Evolutionary conservation across 768 basidiomycete genomes (phyloP).

Genomic region (Lactarius vividus): DNA sequence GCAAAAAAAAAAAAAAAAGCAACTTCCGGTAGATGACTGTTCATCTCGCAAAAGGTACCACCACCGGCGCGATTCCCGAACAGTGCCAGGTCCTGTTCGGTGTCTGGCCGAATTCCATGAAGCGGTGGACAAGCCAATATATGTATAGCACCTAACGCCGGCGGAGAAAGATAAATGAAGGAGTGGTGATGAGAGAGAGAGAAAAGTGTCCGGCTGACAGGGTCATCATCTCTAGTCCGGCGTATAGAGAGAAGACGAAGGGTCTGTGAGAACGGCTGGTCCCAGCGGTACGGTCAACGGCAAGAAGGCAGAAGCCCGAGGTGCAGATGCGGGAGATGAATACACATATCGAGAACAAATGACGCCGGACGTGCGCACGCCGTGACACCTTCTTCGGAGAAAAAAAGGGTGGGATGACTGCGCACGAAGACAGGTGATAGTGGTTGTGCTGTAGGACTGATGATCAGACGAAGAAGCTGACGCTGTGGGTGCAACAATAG

Average conservation of each 20-base stretch:
- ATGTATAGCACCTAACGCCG: background rate
- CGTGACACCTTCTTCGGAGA: background rate
- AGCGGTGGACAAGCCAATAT: background rate
- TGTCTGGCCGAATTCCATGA: background rate
- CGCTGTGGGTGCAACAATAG: background rate
- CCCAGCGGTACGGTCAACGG: background rate
- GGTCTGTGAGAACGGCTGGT: background rate
- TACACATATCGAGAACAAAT: background rate
- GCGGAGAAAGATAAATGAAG: background rate
- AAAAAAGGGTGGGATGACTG: background rate
- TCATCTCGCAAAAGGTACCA: background rate
- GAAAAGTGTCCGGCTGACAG: background rate
- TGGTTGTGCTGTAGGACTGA: background rate
- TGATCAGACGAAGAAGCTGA: background rate
- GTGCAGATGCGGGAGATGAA: background rate
- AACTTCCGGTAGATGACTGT: background rate
- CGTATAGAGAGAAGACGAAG: background rate
- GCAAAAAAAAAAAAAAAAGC: background rate
- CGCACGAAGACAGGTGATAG: background rate
- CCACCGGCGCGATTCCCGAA: background rate
- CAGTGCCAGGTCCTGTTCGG: background rate
- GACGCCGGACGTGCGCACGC: background rate
- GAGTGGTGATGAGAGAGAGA: background rate
- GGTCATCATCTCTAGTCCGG: background rate
- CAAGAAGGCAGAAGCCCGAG: conserved; percentile 6